Percentiles rank a stretch among this genome's conserved stretches.
These are phyloP conservation scores for Dioscorea cayenensis DNA, from an alignment of 116 monocot species.

Conservation along the genomic window DNA sequence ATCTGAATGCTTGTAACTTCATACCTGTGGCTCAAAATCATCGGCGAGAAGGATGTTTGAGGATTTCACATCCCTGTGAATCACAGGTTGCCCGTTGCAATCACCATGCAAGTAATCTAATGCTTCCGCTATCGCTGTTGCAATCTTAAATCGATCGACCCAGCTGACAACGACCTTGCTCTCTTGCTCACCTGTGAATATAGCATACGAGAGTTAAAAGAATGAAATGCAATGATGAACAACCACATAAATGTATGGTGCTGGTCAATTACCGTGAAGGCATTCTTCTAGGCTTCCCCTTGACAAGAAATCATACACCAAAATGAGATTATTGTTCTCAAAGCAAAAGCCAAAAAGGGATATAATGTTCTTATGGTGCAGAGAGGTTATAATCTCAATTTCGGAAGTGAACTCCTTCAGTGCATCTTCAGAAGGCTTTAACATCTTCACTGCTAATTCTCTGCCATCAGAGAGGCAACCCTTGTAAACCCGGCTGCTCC, in stretches of 20 bases:
- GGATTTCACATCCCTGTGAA: slow-evolving; percentile 19
- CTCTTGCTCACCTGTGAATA: not conserved
- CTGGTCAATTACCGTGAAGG: slow-evolving; percentile 6
- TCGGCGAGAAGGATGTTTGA: slow-evolving; percentile 29
- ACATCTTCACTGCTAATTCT: slow-evolving; percentile 7
- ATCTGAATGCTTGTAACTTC: not conserved
- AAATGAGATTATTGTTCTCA: slow-evolving; percentile 12
- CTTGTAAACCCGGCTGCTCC: slow-evolving; percentile 12
- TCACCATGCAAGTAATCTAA: slow-evolving; percentile 11
- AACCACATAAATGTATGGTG: too few species aligned
- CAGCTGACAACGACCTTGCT: slow-evolving; percentile 1
- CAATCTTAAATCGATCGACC: slow-evolving; percentile 6
- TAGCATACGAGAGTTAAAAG: not conserved
- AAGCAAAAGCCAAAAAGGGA: slow-evolving; percentile 17
- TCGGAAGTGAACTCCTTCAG: slow-evolving; percentile 7
- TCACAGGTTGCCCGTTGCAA: slow-evolving; percentile 6
- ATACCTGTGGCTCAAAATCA: slow-evolving; percentile 42
- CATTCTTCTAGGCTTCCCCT: slow-evolving; percentile 8
- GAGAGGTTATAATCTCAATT: slow-evolving; percentile 9
- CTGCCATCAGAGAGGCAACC: slow-evolving; percentile 11
- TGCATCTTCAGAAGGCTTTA: slow-evolving; percentile 9
- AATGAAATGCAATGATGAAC: not conserved
- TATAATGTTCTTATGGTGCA: slow-evolving; percentile 12
- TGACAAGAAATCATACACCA: slow-evolving; percentile 11
- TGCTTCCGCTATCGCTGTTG: slow-evolving; percentile 8